Percentiles rank a stretch among this genome's conserved stretches.
Conservation (phyloP, 2,329 filamentous ascomycete genomes). For the Xylaria sp. region DNA sequence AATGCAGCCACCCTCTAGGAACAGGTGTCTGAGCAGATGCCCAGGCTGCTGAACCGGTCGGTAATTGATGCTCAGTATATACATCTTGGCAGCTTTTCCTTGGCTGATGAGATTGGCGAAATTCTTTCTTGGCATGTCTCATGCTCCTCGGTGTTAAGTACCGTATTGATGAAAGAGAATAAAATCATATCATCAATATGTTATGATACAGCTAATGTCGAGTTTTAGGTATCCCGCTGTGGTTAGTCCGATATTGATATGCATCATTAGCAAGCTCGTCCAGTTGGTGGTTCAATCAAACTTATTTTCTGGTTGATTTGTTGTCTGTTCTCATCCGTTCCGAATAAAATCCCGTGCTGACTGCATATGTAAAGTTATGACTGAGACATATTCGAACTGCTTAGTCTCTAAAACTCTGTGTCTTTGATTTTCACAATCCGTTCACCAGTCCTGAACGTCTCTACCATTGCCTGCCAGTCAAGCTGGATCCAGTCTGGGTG, state of each 20-base stretch:
- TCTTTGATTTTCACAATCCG: constrained; percentile 34
- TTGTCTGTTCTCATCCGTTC: not conserved
- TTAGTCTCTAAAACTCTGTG: constrained; percentile 19
- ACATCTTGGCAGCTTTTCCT: constrained; percentile 27
- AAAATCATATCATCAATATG: not conserved
- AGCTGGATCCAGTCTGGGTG: constrained; percentile 35
- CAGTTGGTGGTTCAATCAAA: not conserved
- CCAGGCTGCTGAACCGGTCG: not conserved
- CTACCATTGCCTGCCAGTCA: constrained; percentile 34
- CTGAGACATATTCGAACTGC: not conserved
- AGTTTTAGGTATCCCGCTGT: too few relatives aligned
- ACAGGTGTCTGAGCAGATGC: not conserved
- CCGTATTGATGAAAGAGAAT: not conserved
- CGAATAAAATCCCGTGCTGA: not conserved
- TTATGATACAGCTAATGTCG: too few relatives aligned
- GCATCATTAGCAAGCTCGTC: constrained; percentile 5
- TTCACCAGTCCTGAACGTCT: constrained; percentile 21
- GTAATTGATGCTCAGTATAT: constrained; percentile 8
- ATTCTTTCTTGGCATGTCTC: constrained; percentile 17
- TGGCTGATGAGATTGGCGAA: constrained; percentile 10
- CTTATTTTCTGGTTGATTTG: not conserved
- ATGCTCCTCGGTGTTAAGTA: not conserved
- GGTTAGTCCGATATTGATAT: constrained; percentile 6
- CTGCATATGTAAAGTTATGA: not conserved
- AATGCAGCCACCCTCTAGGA: constrained; percentile 29